Evolutionary conservation across 352 stramenopile species (phyloP).

Genomic region (Phytophthora ohioensis): DNA sequence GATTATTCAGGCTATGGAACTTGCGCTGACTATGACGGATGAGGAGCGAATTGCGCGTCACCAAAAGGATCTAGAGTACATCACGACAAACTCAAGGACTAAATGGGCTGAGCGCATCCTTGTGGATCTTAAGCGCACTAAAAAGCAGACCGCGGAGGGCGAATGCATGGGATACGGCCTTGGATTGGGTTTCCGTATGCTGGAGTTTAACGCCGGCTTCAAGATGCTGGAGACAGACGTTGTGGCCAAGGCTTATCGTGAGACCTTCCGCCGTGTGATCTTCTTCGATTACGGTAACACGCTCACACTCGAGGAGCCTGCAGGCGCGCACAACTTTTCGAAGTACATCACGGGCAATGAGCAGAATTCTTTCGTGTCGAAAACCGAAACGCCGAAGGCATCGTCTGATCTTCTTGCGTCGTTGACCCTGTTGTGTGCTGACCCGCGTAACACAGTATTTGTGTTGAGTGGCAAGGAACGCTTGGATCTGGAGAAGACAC

Average conservation of each 20-base stretch:
- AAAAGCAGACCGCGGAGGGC: constrained; percentile 86
- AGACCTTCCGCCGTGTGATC: constrained; percentile 91
- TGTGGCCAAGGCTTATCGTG: constrained; percentile 91
- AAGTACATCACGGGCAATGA: constrained; percentile 77
- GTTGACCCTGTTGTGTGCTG: constrained; percentile 93
- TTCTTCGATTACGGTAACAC: constrained; percentile 99
- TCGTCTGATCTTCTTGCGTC: constrained; percentile 87
- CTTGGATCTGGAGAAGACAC: constrained; percentile 93
- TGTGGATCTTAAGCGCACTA: constrained; percentile 96
- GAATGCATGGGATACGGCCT: constrained; percentile 95
- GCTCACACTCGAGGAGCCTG: constrained; percentile 91
- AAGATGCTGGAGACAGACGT: constrained; percentile 93
- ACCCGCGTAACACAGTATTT: constrained; percentile 98
- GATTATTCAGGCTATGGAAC: constrained; percentile 76
- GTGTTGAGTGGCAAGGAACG: constrained; percentile 97
- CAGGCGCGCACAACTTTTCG: constrained; percentile 72
- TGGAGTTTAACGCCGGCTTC: constrained; percentile 97
- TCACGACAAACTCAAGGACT: constrained; percentile 95
- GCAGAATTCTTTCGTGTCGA: constrained; percentile 42
- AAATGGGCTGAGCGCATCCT: constrained; percentile 98
- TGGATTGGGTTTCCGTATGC: constrained; percentile 95
- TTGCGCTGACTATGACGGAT: constrained; percentile 75
- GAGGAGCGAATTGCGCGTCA: constrained; percentile 80
- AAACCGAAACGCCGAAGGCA: constrained; percentile 36
- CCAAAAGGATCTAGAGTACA: constrained; percentile 91